Evolutionary conservation across 805 yeast genomes (phyloP).

Genomic region (Candida caryicola): DNA sequence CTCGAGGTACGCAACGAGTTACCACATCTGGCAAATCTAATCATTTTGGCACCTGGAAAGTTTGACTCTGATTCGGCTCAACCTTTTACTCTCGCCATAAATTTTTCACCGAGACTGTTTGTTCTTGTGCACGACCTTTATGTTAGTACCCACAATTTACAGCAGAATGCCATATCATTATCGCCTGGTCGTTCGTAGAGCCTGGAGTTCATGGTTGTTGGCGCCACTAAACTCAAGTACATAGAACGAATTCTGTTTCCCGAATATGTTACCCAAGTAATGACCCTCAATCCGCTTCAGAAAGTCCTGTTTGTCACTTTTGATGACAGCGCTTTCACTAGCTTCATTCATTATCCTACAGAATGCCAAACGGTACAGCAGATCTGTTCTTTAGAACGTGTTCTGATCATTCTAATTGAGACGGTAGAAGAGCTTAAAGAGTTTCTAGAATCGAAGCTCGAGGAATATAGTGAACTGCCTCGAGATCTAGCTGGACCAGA

Average conservation of each 20-base stretch:
- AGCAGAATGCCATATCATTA: too few relatives aligned
- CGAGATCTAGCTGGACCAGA: neutral
- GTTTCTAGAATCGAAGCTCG: conserved; percentile 1
- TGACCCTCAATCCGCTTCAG: too few relatives aligned
- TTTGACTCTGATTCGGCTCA: neutral
- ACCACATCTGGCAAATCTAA: neutral
- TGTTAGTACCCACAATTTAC: too few relatives aligned
- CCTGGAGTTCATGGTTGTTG: too few relatives aligned
- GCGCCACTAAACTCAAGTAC: too few relatives aligned
- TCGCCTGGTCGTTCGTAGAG: too few relatives aligned
- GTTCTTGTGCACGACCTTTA: neutral
- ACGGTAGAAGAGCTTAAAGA: conserved; percentile 1
- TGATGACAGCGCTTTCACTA: neutral
- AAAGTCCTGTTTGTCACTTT: neutral
- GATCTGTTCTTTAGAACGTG: neutral
- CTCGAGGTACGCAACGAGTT: neutral
- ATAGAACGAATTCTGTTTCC: too few relatives aligned
- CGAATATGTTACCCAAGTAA: too few relatives aligned
- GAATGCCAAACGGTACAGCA: neutral
- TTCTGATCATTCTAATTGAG: conserved; percentile 1
- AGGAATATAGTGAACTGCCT: too few relatives aligned
- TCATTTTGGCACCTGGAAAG: neutral
- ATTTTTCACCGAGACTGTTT: neutral
- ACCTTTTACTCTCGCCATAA: neutral
- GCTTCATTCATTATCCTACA: neutral